Evolutionary conservation across 2,329 filamentous ascomycete genomes (phyloP), one percentile per base, ranked within the genome.

Genomic region (Epicoccum nigrum): DNA sequence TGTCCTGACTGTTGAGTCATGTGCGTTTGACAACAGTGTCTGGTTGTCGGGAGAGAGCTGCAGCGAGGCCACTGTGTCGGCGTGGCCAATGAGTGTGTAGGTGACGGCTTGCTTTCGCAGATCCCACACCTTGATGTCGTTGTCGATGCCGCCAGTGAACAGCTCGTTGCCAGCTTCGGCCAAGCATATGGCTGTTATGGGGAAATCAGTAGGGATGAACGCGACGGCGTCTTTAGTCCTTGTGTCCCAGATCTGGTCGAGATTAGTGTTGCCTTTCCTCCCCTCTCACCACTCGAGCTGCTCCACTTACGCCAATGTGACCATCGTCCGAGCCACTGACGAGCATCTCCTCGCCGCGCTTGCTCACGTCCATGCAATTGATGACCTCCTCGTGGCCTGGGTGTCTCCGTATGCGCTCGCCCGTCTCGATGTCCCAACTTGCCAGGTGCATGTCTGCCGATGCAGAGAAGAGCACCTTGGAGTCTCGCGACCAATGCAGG

Each of bases 101-200:
- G 91, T 86, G 2, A 95, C 84, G 6, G 88, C 84, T 74, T 95
- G 92, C 79, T 96, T 97, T 60, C 94, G 86, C 68, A 97, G 77
- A 74, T 99, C 94, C 93, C 94, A 99, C 16, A 96, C 92, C 65
- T 92, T 91, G 71, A 99, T 96, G 64, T 95, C 92, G 69, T 97
- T 97, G 76, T 97, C 94, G 62, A 99, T 97, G 17, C 92, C 90
- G 38, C 93, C 93, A 6, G 90, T 89, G 73, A 94, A 99, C 20
- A 99, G 85, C 76, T 97, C 94, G 71, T 96, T 96, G 15, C 94
- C 94, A 1, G 93, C 92, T 71, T 96, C 92, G 0, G 92, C 88
- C n/a, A 97, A 80, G 13, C 92, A 90, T 5, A 97, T 85, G 0
- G 93, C 89, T 2, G 94, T 97, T 49, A 99, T 86, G 1, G 94